Conservation (phyloP, 2,329 filamentous ascomycete species). For the Myriosclerotinia duriaeana region DNA sequence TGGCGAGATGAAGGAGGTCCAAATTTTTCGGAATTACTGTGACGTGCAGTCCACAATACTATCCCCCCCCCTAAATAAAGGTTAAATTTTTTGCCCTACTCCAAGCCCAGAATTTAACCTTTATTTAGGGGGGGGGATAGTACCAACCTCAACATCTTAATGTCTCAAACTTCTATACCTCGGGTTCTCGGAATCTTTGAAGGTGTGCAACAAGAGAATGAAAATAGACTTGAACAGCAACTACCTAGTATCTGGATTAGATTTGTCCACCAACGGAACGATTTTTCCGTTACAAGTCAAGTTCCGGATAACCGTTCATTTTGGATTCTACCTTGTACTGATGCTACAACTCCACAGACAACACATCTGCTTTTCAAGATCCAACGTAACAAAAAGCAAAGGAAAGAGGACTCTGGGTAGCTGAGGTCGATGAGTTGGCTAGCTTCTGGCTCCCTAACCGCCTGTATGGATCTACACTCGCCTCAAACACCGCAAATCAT, state of each 20-base stretch:
- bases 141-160: background rate
- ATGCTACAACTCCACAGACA: background rate
- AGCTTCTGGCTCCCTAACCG: too few relatives aligned
- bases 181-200: constrained; percentile 6
- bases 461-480: background rate
- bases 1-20: constrained; percentile 16
- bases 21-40: background rate
- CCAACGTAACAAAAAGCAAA: background rate
- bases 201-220: background rate
- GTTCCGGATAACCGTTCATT: background rate
- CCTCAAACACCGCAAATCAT: background rate
- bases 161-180: background rate
- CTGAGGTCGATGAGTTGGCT: background rate
- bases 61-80: too few relatives aligned
- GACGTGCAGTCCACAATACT: background rate
- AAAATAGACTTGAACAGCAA: background rate
- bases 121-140: too few relatives aligned
- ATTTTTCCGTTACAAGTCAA: background rate
- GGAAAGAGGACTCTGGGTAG: too few relatives aligned
- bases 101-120: too few relatives aligned
- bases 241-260: background rate
- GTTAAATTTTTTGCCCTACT: too few relatives aligned
- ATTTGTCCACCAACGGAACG: background rate
- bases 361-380: too few relatives aligned
- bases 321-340: background rate